Conservation (phyloP, 2,329 filamentous ascomycete genomes). For the Aspergillus fructus region DNA sequence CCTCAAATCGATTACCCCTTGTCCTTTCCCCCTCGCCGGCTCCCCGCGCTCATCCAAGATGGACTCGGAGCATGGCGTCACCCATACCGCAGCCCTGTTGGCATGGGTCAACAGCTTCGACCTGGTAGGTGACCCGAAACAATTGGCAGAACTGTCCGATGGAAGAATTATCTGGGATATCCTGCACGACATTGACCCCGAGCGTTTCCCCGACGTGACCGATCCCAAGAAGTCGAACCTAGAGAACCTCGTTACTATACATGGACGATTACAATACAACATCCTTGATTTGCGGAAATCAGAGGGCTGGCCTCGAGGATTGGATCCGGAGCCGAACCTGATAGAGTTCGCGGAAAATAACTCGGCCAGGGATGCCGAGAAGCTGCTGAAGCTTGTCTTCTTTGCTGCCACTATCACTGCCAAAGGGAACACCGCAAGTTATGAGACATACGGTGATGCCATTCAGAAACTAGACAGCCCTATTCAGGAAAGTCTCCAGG, state of each 20-base stretch:
- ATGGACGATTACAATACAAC: conserved; percentile 37
- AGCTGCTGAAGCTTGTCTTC: conserved; percentile 64
- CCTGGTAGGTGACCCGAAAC: conserved; percentile 40
- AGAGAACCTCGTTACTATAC: conserved; percentile 24
- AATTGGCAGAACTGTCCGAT: conserved; percentile 44
- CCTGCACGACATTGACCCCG: conserved; percentile 49
- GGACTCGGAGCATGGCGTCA: conserved; percentile 46
- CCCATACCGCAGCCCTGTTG: conserved; percentile 46
- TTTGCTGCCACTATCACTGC: conserved; percentile 53
- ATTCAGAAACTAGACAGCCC: conserved; percentile 44
- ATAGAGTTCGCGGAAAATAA: conserved; percentile 47
- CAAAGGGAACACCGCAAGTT: background rate
- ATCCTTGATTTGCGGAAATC: conserved; percentile 34
- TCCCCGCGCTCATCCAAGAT: conserved; percentile 29
- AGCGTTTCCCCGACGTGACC: conserved; percentile 48
- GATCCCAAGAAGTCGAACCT: conserved; percentile 50
- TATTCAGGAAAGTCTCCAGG: conserved; percentile 47
- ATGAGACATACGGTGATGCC: conserved; percentile 52
- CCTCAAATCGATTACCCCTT: conserved; percentile 12
- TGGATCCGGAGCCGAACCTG: conserved; percentile 45
- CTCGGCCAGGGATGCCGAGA: conserved; percentile 44
- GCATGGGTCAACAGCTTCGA: conserved; percentile 51
- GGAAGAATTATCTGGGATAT: conserved; percentile 49
- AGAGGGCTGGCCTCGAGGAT: conserved; percentile 43
- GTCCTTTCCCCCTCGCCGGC: conserved; percentile 5